Evolutionary conservation across 2,329 filamentous ascomycete species (phyloP), one percentile per base, ranked within the genome.

Genomic region (Catunica adiposa): DNA sequence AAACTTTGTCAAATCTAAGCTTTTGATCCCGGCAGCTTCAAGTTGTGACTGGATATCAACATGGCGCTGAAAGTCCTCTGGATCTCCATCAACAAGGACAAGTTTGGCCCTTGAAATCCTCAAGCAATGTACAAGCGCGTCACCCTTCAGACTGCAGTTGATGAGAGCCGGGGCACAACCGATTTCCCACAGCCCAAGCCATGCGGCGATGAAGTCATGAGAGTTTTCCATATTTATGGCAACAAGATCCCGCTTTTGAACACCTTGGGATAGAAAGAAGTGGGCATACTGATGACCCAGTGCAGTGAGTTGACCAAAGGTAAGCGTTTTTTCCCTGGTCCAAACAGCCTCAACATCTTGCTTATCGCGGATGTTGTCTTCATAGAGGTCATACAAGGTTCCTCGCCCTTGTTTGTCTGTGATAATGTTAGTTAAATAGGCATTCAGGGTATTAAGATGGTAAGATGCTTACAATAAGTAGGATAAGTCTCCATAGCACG

Each of bases 101-200:
- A 94, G 64, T 8, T 75, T 76, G 0, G 85, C 73, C 0, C 76
- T 80, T 1, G 57, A 58, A 9, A 83, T 72, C 58, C 71, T 73
- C 37, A 86, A 64, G 55, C 81, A 86, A 65, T 86, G 82, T 48
- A 84, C 62, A 60, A 87, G 66, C 1, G 81, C 77, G 60, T 81
- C 75, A 0, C 77, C 79, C 6, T 74, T 71, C 6, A 87, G 69
- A 62, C 86, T 82, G 64, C 82, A 79, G 64, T 87, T 87, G 64
- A 87, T 82, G 66, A 84, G 75, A 0, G 83, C 82, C 0, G 83
- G 83, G 0, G 80, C 80, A 14, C 79, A 79, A 2, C 83, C 83
- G 56, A 86, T 76, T 8, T 78, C 74, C 72, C 77, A 77, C 2
- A 82, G 68, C 0, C 77, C 83, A 42, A 86, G 63, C 77, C 82